Evolutionary conservation across 1,284 basidiomycete species (phyloP).

Genomic region (Irpex sp.): DNA sequence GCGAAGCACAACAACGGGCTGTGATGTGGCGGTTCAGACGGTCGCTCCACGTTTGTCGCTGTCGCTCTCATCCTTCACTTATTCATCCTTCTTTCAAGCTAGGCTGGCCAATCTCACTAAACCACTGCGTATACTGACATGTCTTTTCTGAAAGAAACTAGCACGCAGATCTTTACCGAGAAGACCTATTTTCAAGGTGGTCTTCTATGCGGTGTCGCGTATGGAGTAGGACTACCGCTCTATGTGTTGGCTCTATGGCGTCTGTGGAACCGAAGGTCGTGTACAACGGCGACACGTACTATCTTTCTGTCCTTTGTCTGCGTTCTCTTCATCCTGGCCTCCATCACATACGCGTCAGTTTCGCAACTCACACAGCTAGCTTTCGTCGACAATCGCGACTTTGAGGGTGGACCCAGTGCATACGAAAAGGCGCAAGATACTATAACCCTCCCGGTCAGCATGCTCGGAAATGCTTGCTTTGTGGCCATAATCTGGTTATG

Average conservation of each 20-base stretch:
- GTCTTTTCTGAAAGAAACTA: background rate
- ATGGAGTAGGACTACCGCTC: slow-evolving; percentile 1
- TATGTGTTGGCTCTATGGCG: background rate
- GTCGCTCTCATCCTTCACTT: too few relatives aligned
- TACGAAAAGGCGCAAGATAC: slow-evolving; percentile 6
- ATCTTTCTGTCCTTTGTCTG: background rate
- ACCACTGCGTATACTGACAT: too few relatives aligned
- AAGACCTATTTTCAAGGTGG: slow-evolving; percentile 1
- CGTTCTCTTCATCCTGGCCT: slow-evolving; percentile 8
- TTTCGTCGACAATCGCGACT: slow-evolving; percentile 8
- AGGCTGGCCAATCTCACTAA: too few relatives aligned
- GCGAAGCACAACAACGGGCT: too few relatives aligned
- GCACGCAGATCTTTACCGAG: background rate
- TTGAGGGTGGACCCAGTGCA: slow-evolving; percentile 7
- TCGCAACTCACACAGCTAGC: slow-evolving; percentile 9
- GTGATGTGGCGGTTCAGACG: too few relatives aligned
- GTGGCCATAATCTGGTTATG: slow-evolving; percentile 6
- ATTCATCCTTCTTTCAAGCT: too few relatives aligned
- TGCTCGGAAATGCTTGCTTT: background rate
- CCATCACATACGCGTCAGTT: background rate
- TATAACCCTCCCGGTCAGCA: background rate
- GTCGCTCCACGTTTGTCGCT: too few relatives aligned
- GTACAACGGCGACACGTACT: background rate
- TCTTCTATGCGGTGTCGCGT: background rate
- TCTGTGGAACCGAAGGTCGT: background rate